Evolutionary conservation across 1,139 yeast species (phyloP), one percentile per base, ranked within the genome.

Genomic region (Kodamaea derodonti): DNA sequence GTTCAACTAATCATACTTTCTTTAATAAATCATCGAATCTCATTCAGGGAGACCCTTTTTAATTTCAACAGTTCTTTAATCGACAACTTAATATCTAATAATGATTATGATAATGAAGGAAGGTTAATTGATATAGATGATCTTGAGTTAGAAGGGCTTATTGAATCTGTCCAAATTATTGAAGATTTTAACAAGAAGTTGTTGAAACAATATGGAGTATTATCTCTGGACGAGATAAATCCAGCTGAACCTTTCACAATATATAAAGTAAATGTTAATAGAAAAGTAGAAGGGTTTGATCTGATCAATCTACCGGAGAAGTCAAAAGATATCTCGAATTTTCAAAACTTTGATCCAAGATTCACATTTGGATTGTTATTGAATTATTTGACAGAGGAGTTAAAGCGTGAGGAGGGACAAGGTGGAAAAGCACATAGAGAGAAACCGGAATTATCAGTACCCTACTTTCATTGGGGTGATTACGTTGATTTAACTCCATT

Each of bases 381-480:
- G 7, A 38, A 52, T 27, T 44, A 58, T 37, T 35, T 62, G 20
- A 13, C 33, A n/a, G 15, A 29, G 12, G 38, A 37, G 6, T 14
- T 34, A n/a, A 10, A 24, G 4, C 14, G 22, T 6, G 20, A 20
- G 4, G 3, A 28, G 3, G 33, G 33, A 7, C 13, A 7, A n/a
- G 15, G 22, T 6, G 20, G 24, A 6, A 3, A 28, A 4, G 33
- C 35, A 7, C 13, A 7, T 6, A n/a, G n/a, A n/a, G n/a, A n/a
- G n/a, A n/a, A n/a, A n/a, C n/a, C n/a, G n/a, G n/a, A n/a, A n/a
- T 38, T 27, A 36, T 33, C 24, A 20, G 29, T 60, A 7, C 60
- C 67, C 1, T 45, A 42, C 27, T 65, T 65, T 43, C 68, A 65
- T 40, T 65, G 70, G 70, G 49, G 56, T 14, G 71, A 65, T 40